Percentiles rank a stretch among this genome's conserved stretches.
phyloP scores from a whole-genome alignment of 2,329 filamentous ascomycete species.

The Cryphonectria nitschkei region DNA sequence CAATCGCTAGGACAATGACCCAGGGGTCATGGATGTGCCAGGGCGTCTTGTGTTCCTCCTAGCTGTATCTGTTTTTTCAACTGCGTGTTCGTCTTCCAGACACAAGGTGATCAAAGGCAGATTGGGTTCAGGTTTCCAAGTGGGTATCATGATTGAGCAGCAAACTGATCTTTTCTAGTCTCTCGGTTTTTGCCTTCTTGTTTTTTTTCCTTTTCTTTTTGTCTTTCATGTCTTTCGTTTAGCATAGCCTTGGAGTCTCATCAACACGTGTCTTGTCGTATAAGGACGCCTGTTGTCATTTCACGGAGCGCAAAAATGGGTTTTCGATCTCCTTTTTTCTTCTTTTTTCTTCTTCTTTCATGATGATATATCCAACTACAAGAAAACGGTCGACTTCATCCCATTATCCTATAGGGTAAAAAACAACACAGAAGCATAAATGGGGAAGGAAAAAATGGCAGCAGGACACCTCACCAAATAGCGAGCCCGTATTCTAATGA shows the following conservation, averaged over 20 bases:
- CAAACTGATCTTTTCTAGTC: background rate
- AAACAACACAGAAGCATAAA: background rate
- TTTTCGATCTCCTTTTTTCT: too few species aligned
- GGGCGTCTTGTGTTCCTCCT: background rate
- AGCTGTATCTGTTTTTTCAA: background rate
- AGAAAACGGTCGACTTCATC: background rate
- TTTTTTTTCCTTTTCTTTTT: background rate
- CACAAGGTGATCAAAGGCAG: background rate
- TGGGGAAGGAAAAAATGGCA: background rate
- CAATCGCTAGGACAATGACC: background rate
- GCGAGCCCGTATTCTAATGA: too few species aligned
- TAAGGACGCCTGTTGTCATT: conserved; percentile 6
- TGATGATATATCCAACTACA: background rate
- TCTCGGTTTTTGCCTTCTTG: background rate
- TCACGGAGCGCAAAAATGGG: conserved; percentile 4
- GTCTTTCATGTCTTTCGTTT: background rate
- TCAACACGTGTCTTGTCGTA: background rate
- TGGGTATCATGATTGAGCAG: background rate
- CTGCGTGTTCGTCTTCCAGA: background rate
- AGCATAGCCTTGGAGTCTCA: conserved; percentile 6
- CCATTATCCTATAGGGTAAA: too few species aligned
- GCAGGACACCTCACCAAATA: background rate
- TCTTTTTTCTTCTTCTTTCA: background rate
- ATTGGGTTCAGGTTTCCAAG: background rate
- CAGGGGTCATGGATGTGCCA: background rate